A percentile compares a stretch with the other conserved stretches of the same genome.
Evolutionary conservation across 2,329 filamentous ascomycete species (phyloP).

Genomic region (Dothistroma pini): DNA sequence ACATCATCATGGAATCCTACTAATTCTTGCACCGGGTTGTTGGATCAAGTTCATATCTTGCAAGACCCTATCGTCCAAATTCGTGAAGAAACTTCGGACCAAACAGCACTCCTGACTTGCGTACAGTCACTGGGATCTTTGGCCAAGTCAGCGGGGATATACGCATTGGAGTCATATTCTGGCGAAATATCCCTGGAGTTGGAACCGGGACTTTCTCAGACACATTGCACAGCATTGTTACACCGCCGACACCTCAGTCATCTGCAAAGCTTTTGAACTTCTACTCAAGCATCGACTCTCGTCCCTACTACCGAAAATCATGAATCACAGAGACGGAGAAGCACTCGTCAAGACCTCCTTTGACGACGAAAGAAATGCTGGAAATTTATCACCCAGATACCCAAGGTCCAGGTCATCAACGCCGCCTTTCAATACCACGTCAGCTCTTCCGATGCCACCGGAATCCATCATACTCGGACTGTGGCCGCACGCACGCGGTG

Average conservation of each 20-base stretch:
- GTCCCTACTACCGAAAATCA: not conserved
- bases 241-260: not conserved
- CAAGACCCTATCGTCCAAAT: not conserved
- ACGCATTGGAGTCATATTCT: not conserved
- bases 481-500: slow-evolving; percentile 27
- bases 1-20: not conserved
- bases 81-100: not conserved
- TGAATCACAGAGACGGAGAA: not conserved
- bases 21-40: not conserved
- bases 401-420: slow-evolving; percentile 15
- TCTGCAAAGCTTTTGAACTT: not conserved
- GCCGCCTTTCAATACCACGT: not conserved
- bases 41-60: not conserved
- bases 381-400: slow-evolving; percentile 10
- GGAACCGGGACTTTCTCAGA: not conserved
- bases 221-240: not conserved
- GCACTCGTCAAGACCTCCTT: slow-evolving; percentile 1
- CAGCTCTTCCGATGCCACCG: slow-evolving; percentile 15
- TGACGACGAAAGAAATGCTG: slow-evolving; percentile 2
- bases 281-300: not conserved
- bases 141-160: not conserved
- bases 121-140: not conserved
- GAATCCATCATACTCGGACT: slow-evolving; percentile 27
- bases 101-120: not conserved
- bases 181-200: not conserved